These are phyloP conservation scores for Boletus subparvulus DNA, from an alignment of 768 basidiomycete genomes.

Conservation along the genomic window DNA sequence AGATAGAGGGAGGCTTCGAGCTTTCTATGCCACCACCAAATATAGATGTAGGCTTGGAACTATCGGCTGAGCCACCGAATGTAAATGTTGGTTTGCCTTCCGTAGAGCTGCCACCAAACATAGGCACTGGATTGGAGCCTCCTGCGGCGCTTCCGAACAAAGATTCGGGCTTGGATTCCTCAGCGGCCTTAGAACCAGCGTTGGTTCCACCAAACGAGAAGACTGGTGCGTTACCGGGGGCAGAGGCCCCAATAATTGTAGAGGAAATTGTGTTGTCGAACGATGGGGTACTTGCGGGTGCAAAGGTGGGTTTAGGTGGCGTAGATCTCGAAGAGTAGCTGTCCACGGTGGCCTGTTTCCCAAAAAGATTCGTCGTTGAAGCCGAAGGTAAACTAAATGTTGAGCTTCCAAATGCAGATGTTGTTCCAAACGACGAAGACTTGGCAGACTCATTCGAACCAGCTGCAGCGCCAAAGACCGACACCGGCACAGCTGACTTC, in stretches of 20 bases:
- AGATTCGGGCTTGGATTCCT: constrained; percentile 15
- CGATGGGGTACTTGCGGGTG: constrained; percentile 13
- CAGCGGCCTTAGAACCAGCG: constrained; percentile 15
- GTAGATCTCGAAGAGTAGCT: constrained; percentile 23
- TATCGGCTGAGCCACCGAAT: constrained; percentile 12
- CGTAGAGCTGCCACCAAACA: constrained; percentile 5
- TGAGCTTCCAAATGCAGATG: constrained; percentile 24
- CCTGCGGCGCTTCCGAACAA: constrained; percentile 16
- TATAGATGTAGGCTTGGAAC: constrained; percentile 12
- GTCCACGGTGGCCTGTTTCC: constrained; percentile 11
- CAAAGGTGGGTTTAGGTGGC: constrained; percentile 15
- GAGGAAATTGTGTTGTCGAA: constrained; percentile 18
- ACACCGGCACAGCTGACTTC: constrained; percentile 26
- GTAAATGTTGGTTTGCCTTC: constrained; percentile 16
- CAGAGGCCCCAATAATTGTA: constrained; percentile 17
- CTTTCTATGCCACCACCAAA: constrained; percentile 7
- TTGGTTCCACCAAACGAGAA: constrained; percentile 23
- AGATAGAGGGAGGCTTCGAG: not conserved
- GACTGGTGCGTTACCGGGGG: constrained; percentile 7
- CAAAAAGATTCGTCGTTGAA: constrained; percentile 13
- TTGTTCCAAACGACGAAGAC: constrained; percentile 17
- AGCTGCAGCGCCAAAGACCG: constrained; percentile 11
- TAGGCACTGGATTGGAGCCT: not conserved
- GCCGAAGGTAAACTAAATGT: constrained; percentile 12
- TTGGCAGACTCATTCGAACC: constrained; percentile 26